Evolutionary conservation across 257 asterid species (phyloP).

Genomic region (Solanum dulcamara): DNA sequence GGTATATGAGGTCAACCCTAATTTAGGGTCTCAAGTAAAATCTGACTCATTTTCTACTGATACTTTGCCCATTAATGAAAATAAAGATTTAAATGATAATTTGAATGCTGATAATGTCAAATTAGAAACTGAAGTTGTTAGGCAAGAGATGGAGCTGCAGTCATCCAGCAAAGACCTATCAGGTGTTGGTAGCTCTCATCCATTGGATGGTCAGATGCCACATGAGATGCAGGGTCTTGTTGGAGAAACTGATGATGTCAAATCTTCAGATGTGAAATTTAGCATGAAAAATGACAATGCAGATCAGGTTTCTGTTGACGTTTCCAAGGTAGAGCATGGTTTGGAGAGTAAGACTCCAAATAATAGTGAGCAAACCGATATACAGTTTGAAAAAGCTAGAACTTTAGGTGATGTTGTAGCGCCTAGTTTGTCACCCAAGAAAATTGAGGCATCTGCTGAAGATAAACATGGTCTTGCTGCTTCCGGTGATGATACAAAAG

Average conservation of each 20-base stretch:
- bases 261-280: constrained; percentile 4
- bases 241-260: constrained; percentile 21
- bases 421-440: constrained; percentile 4
- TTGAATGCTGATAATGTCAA: constrained; percentile 28
- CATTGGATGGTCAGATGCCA: constrained; percentile 13
- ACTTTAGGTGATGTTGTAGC: constrained; percentile 1
- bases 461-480: constrained; percentile 10
- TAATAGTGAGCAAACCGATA: constrained; percentile 13
- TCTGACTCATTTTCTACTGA: constrained; percentile 30
- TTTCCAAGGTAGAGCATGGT: constrained; percentile 9
- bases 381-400: constrained; percentile 6
- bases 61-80: constrained; percentile 14
- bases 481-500: constrained; percentile 11
- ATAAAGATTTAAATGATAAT: constrained; percentile 22
- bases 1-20: constrained; percentile 29
- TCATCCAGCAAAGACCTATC: constrained; percentile 12
- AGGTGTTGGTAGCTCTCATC: constrained; percentile 13
- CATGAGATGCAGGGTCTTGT: constrained; percentile 12
- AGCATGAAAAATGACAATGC: constrained; percentile 19
- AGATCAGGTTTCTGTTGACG: constrained; percentile 10
- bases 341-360: constrained; percentile 8
- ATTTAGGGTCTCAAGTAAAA: constrained; percentile 32
- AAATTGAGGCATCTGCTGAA: not conserved
- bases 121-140: constrained; percentile 26
- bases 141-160: constrained; percentile 21